Evolutionary conservation across 345 rosid species (phyloP), one percentile per base, ranked within the genome.

Genomic region (Salix koriyanagi): DNA sequence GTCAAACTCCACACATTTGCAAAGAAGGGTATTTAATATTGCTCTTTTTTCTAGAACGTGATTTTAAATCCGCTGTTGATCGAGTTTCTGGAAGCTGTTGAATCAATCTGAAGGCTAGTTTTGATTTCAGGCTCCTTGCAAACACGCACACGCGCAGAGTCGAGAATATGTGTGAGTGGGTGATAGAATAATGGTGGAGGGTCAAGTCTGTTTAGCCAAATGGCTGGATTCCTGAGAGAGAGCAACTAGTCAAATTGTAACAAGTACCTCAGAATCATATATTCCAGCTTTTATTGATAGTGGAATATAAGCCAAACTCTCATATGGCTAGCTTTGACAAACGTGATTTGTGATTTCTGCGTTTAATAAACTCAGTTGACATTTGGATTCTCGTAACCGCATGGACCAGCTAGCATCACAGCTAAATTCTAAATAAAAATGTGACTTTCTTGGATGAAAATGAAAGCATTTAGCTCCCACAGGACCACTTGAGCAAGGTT

Each of bases 221-320:
- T 36, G 6, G 58, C 72, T 48, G 54, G 30, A 46, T 70, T 5
- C 67, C 46, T 50, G 70, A 67, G 62, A 75, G 12, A 75, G 12
- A 15, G 15, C 71, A 50, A 50, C 25, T 66, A 21, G 65, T 75
- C 77, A 75, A 66, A 50, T 75, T 66, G 77, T 32, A 39, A 16
- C 65, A 48, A 48, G 28, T 21, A 4, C 30, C 25, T 19, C 1
- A 21, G 48, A 65, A 65, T 12, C 46, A 46, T 48, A 48, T 1
- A 48, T 10, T 28, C 60, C 34, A 41, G 2, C 26, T 21, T 58
- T 37, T 65, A 15, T 62, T 19, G 41, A 36, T 60, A 41, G 37
- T 25, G 52, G 76, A 39, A 61, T 73, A 37, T n/a, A 37, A 61
- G 1, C 56, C 68, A 73, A 39, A n/a, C 62, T 56, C n/a, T 9